Base-by-base conservation (phyloP, 495 filamentous ascomycete species). In the Aspergillus nidulans region DNA sequence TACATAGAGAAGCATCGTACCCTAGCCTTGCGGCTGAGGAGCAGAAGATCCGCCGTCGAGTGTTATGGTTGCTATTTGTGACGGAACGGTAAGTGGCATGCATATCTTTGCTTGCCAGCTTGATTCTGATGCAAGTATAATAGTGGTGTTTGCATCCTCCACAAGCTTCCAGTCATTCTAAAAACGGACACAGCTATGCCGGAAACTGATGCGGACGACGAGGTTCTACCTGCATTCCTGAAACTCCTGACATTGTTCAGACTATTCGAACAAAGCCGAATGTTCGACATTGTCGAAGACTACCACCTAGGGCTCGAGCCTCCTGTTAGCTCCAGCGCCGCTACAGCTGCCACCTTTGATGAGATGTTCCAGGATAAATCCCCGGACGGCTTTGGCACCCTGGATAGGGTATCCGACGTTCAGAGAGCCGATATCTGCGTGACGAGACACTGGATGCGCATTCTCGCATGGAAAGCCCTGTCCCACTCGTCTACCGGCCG, bases 401-500 rank as follows among this genome's bases (percentile, higher is more conserved):
- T 62, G 38, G 59, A 61, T 21, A 57, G 59, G 16, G 60, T 63
- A 16, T 75, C 66, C 19, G 72, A 76, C 34, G 59, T 76, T 12
- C 75, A 78, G 48, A 69, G 70, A 43, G 75, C 73, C 0, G 75
- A 78, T 55, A 65, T 77, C n/a, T 73, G 65, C 45, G 70, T 76
- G 28, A 77, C 76, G 2, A 57, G 69, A 40, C 72, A 76, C 45
- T 77, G 76, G 76, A 77, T 79, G 74, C 68, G 72, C 13, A 71
- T 76, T 39, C 58, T 76, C 7, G 48, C 77, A 34, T 79, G 76
- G 76, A 66, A 72, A 34, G 63, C 70, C 6, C 63, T 70, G 0
- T 66, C 65, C 21, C 58, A 58, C 43, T 59, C 19, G 30, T 34
- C n/a, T 16, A 21, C 13, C 28, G 39, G 1, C 26, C 48, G 0